Percentiles rank a stretch among this genome's conserved stretches.
Conservation (phyloP, 2,329 filamentous ascomycete genomes). For the Arthrobotrys conoides region DNA sequence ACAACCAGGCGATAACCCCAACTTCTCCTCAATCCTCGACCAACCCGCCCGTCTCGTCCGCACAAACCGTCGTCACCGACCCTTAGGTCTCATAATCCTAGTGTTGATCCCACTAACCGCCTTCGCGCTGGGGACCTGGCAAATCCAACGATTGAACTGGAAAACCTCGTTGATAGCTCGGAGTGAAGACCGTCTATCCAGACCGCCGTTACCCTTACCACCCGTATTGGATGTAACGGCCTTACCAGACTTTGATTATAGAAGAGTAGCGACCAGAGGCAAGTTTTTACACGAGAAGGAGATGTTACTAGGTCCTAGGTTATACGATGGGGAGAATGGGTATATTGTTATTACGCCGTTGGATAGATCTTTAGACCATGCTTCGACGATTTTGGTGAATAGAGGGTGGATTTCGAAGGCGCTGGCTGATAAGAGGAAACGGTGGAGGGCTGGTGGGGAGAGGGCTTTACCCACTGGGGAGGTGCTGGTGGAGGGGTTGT, state of each 20-base stretch:
- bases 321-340: slow-evolving; percentile 89
- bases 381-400: slow-evolving; percentile 81
- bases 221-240: slow-evolving; percentile 84
- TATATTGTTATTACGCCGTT: slow-evolving; percentile 93
- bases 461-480: slow-evolving; percentile 78
- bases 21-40: slow-evolving; percentile 79
- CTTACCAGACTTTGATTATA: slow-evolving; percentile 90
- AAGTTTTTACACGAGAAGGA: slow-evolving; percentile 87
- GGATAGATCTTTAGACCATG: slow-evolving; percentile 72
- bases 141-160: slow-evolving; percentile 92
- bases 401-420: slow-evolving; percentile 92
- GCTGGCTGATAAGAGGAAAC: slow-evolving; percentile 75
- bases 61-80: slow-evolving; percentile 78
- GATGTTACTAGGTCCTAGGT: slow-evolving; percentile 93
- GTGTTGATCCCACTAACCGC: slow-evolving; percentile 92
- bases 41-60: slow-evolving; percentile 85
- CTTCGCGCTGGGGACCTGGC: slow-evolving; percentile 92
- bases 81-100: slow-evolving; percentile 80
- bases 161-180: slow-evolving; percentile 92
- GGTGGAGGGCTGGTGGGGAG: slow-evolving; percentile 67
- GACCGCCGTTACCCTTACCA: slow-evolving; percentile 82
- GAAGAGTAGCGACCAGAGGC: slow-evolving; percentile 83
- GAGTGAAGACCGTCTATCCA: slow-evolving; percentile 85
- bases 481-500: slow-evolving; percentile 84
- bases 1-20: slow-evolving; percentile 44